Percentiles rank a stretch among this genome's conserved stretches.
Evolutionary conservation across 2,329 filamentous ascomycete genomes (phyloP).

Genomic region (Aspergillus quadrilineatus): DNA sequence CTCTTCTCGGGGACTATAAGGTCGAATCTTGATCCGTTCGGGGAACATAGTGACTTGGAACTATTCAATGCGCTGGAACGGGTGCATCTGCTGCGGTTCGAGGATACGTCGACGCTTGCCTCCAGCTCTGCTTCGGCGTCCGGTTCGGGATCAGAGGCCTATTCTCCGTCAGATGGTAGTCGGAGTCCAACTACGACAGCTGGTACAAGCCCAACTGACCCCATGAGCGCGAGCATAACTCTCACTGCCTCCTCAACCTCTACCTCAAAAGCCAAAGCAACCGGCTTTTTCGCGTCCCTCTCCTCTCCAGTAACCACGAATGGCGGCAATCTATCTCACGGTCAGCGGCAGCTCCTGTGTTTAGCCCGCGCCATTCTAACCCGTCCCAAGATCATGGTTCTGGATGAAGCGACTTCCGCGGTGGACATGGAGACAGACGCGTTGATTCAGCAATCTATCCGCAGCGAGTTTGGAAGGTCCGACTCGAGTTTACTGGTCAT

Average conservation of each 20-base stretch:
- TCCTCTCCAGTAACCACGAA: constrained; percentile 66
- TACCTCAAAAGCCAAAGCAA: constrained; percentile 19
- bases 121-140: constrained; percentile 9
- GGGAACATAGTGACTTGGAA: constrained; percentile 65
- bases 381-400: constrained; percentile 72
- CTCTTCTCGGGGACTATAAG: constrained; percentile 77
- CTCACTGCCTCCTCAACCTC: constrained; percentile 12
- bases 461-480: constrained; percentile 61
- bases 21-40: constrained; percentile 74
- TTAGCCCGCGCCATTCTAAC: constrained; percentile 56
- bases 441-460: constrained; percentile 70
- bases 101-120: constrained; percentile 34
- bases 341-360: constrained; percentile 30
- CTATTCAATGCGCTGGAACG: constrained; percentile 67
- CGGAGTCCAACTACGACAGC: neutral
- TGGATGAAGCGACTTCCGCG: constrained; percentile 76
- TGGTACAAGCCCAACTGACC: neutral
- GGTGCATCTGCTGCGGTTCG: constrained; percentile 63
- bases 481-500: constrained; percentile 71
- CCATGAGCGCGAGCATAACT: constrained; percentile 15
- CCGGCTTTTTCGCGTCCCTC: constrained; percentile 59
- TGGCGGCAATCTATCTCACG: constrained; percentile 59
- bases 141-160: neutral
- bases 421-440: constrained; percentile 76
- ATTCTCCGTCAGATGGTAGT: neutral